Percentiles rank a stretch among this genome's conserved stretches.
phyloP scores from a whole-genome alignment of 2,329 filamentous ascomycete genomes.

The Plectosphaerella plurivora region DNA sequence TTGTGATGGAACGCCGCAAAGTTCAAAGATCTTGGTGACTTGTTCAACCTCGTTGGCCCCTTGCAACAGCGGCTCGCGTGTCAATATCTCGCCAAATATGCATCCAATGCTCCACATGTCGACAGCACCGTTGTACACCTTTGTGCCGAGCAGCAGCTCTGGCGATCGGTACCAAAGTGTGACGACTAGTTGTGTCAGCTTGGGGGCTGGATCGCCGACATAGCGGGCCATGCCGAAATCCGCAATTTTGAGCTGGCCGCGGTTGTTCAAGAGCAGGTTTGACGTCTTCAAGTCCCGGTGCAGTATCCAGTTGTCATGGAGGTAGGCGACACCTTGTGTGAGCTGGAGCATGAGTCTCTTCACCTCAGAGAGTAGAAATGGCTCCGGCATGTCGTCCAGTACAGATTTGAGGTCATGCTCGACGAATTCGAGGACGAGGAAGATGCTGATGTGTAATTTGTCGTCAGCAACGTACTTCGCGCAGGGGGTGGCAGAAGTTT shows the following conservation, averaged over 20 bases:
- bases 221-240: constrained; percentile 98
- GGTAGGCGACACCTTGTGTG: constrained; percentile 72
- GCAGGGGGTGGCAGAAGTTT: background rate
- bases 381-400: constrained; percentile 89
- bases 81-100: constrained; percentile 88
- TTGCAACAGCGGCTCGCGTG: constrained; percentile 76
- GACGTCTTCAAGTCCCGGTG: constrained; percentile 92
- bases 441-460: constrained; percentile 56
- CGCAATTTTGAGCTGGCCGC: constrained; percentile 89
- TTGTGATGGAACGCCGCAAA: constrained; percentile 82
- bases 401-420: constrained; percentile 95
- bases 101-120: constrained; percentile 98
- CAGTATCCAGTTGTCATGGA: constrained; percentile 87
- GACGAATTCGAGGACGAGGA: constrained; percentile 93
- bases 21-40: constrained; percentile 79
- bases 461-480: constrained; percentile 18
- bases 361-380: constrained; percentile 86
- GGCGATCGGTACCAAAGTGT: constrained; percentile 96
- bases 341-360: constrained; percentile 88
- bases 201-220: constrained; percentile 70
- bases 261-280: constrained; percentile 92
- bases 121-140: constrained; percentile 68
- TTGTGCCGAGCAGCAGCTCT: constrained; percentile 79
- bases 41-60: constrained; percentile 93
- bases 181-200: constrained; percentile 87